Percentiles rank a stretch among this genome's conserved stretches.
These are phyloP conservation scores for Sporobolomyces phaffii DNA, from an alignment of 768 basidiomycete genomes.

Conservation along the genomic window DNA sequence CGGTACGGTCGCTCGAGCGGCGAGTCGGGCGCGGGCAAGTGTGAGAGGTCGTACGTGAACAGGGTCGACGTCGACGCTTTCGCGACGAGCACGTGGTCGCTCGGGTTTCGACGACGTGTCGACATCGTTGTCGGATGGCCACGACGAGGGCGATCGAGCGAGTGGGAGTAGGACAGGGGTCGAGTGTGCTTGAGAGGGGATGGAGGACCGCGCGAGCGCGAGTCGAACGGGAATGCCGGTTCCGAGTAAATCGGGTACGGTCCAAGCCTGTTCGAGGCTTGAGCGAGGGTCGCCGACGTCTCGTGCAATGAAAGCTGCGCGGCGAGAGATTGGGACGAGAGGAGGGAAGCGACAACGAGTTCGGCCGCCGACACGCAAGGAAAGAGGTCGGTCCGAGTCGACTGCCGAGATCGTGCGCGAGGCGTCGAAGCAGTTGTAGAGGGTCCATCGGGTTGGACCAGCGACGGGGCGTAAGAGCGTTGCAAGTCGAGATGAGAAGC, in stretches of 20 bases:
- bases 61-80: not conserved
- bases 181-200: too few relatives aligned
- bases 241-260: too few relatives aligned
- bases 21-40: slow-evolving; percentile 20
- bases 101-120: not conserved
- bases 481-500: not conserved
- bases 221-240: too few relatives aligned
- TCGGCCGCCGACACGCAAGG: not conserved
- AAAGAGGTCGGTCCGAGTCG: not conserved
- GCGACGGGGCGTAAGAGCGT: not conserved
- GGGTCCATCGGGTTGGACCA: not conserved
- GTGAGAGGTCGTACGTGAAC: slow-evolving; percentile 14
- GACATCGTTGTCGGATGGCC: too few relatives aligned
- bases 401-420: not conserved
- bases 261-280: too few relatives aligned
- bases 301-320: too few relatives aligned
- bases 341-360: not conserved
- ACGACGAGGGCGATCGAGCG: too few relatives aligned
- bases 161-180: too few relatives aligned
- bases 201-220: too few relatives aligned
- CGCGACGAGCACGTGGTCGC: not conserved
- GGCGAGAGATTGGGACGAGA: not conserved
- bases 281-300: too few relatives aligned
- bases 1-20: slow-evolving; percentile 12
- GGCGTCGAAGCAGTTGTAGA: not conserved